Evolutionary conservation across 306 rosid genomes (phyloP).

Genomic region (Prunus mume): DNA sequence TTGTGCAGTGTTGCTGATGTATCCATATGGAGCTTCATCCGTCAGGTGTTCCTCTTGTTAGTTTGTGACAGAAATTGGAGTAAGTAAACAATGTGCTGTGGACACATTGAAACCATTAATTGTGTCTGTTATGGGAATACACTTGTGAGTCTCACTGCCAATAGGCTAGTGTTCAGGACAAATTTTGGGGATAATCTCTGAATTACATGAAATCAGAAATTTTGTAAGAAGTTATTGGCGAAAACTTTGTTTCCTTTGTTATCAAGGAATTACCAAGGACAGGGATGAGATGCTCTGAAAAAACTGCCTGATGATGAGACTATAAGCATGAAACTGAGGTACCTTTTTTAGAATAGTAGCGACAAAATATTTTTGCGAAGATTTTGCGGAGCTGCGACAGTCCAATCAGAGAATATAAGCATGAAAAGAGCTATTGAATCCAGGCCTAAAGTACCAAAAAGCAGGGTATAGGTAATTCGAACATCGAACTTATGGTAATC

Average conservation of each 20-base stretch:
- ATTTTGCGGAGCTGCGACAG: background rate
- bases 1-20: no score
- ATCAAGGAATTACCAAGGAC: no score
- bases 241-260: background rate
- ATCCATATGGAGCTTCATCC: no score
- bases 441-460: slow-evolving; percentile 40
- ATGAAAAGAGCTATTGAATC: slow-evolving; percentile 29
- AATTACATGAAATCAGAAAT: background rate
- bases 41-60: no score
- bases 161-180: background rate
- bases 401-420: slow-evolving; percentile 41
- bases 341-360: no score
- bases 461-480: slow-evolving; percentile 33
- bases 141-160: background rate
- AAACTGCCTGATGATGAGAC: no score
- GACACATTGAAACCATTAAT: background rate
- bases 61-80: slow-evolving; percentile 57
- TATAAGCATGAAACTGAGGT: no score
- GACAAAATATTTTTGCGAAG: background rate
- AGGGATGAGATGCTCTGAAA: no score
- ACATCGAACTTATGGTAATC: slow-evolving; percentile 25
- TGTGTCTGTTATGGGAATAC: no score
- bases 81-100: slow-evolving; percentile 28
- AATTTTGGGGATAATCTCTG: background rate
- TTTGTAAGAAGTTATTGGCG: background rate